A percentile compares a stretch with the other conserved stretches of the same genome.
Conservation (phyloP, 148 eudicot genomes). For the Arbutus unedo region DNA sequence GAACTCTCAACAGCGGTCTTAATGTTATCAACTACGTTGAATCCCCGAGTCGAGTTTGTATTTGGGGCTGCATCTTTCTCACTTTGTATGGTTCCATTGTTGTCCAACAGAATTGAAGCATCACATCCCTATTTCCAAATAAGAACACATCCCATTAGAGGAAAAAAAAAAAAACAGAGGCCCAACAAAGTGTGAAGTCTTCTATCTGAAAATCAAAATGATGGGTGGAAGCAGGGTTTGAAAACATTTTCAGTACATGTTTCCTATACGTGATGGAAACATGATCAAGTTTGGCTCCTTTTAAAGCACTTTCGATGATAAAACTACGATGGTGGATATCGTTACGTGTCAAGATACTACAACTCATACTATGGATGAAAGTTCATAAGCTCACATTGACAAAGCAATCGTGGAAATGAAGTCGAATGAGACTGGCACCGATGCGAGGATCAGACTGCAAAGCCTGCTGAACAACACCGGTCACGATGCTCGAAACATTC, state of each 20-base stretch:
- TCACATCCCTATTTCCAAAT: conserved; percentile 13
- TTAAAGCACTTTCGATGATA: too few relatives aligned
- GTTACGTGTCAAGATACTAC: too few relatives aligned
- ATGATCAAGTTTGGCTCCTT: too few relatives aligned
- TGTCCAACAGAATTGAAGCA: conserved; percentile 14
- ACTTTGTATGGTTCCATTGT: conserved; percentile 22
- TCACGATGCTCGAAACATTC: conserved; percentile 27
- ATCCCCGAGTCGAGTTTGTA: conserved; percentile 32
- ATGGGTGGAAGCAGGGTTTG: neutral
- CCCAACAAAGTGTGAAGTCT: too few relatives aligned
- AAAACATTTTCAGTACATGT: too few relatives aligned
- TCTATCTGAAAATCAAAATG: neutral
- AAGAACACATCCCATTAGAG: neutral
- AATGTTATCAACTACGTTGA: conserved; percentile 34
- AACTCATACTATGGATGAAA: neutral
- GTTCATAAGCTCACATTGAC: conserved; percentile 26
- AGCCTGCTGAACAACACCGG: conserved; percentile 25
- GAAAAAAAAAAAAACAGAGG: too few relatives aligned
- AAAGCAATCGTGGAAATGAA: conserved; percentile 47
- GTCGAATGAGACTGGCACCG: conserved; percentile 38
- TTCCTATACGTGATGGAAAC: too few relatives aligned
- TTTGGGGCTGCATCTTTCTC: conserved; percentile 40
- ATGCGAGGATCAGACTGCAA: conserved; percentile 32
- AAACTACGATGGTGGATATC: too few relatives aligned
- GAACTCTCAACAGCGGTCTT: conserved; percentile 34